Base-by-base conservation (phyloP, 2,329 filamentous ascomycete genomes). In the Dryadomyces quercus-mongolicae region DNA sequence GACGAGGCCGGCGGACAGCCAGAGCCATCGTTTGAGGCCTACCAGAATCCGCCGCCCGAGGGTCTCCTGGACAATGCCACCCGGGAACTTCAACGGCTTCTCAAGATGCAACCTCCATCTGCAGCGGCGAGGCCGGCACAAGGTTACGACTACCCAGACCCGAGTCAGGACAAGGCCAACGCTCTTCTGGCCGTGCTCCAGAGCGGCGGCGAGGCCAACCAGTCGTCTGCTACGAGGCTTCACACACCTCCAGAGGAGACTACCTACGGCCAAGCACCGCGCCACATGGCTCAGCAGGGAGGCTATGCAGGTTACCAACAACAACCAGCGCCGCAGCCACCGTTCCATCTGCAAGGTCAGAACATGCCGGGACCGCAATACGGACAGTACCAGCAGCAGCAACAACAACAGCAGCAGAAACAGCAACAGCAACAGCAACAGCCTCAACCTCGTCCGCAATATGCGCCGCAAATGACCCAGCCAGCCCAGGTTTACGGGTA, bases 171-270 rank as follows among this genome's bases (percentile, higher is more conserved):
- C 48, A 75, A 77, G 54, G 77, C 74, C 20, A 74, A 72, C 46
- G 71, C 74, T 8, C 64, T 81, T 2, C 68, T 82, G 54, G 78
- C 77, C 6, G 73, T 81, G 52, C 64, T 82, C 10, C 74, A 79
- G 56, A 53, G 59, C 13, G 52, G 56, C 50, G 47, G 22, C n/a
- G 45, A 42, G 25, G 42, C 7, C 42, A 31, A 25, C 43, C 13
- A 45, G 5, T 5, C 25, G 15, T 13, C 15, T 21, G 34, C 49
- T 2, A 9, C 49, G 8, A 25, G 40, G 2, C 47, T 72, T 45
- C 73, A 74, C 51, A 80, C 78, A 5, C 76, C 80, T 9, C 65
- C 78, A 36, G 78, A 85, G 15, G 77, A 36, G 10, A 21, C 81
- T 57, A 70, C 72, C 18, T 67, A 72, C 51, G 64, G 66, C 5